Evolutionary conservation across 345 rosid species (phyloP).

Genomic region (Psidium friedrichsthalianum): DNA sequence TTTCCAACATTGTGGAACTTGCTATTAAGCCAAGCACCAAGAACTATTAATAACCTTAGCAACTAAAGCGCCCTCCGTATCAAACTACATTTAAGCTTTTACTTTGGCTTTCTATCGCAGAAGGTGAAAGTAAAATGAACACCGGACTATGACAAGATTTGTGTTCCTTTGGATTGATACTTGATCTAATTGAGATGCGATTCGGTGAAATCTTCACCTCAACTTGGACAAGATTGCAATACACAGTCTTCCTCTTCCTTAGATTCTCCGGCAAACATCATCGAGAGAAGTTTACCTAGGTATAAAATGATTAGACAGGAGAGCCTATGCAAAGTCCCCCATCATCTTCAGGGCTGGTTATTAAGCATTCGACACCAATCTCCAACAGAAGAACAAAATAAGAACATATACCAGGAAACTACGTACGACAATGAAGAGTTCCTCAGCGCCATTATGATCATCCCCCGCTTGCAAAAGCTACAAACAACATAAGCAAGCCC

Average conservation of each 20-base stretch:
- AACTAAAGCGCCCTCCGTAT: not conserved
- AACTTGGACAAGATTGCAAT: not conserved
- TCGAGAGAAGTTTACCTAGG: not conserved
- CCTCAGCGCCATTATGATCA: not conserved
- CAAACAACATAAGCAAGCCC: not conserved
- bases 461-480: not conserved
- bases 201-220: not conserved
- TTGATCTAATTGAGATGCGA: not conserved
- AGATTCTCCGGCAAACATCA: not conserved
- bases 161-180: not conserved
- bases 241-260: not conserved
- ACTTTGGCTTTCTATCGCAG: too few relatives aligned
- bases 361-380: not conserved
- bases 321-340: not conserved
- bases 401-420: not conserved
- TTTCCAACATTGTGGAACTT: not conserved
- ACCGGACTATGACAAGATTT: not conserved
- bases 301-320: not conserved
- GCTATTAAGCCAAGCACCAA: not conserved
- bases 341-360: not conserved
- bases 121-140: too few relatives aligned
- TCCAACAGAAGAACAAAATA: not conserved
- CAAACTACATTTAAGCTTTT: not conserved
- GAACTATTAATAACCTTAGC: not conserved
- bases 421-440: not conserved